Base-by-base conservation (phyloP, 169 alveolate genomes). In the Cryptosporidium baileyi region DNA sequence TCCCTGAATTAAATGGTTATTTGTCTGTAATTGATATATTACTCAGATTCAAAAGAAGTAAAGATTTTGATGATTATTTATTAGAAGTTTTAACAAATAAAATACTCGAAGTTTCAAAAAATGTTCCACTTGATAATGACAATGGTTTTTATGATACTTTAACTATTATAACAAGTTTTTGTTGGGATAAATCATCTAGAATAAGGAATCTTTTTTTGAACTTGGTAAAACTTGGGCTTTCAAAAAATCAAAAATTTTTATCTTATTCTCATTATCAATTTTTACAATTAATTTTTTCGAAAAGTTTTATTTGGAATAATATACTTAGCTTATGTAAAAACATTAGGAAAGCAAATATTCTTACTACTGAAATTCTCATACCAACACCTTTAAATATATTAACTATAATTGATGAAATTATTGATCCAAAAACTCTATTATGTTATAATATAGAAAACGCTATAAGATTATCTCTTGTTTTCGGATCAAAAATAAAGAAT, bases 21-120 rank as follows among this genome's bases (percentile, higher is more conserved):
- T 65, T 65, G n/a, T 65, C 81, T 45, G 32, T 62, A 15, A 32
- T 65, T 26, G 81, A 65, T 8, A 65, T 65, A 28, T 65, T 51
- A 13, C 63, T 65, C 8, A 1, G 45, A 28, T 45, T 45, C 28
- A 65, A 65, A 47, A 47, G 9, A n/a, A 11, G 19, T 4, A 47
- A 47, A 2, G 6, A 47, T 47, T n/a, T 47, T 47, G 59, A 47
- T 47, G 24, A 47, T 6, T 47, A 19, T 4, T 47, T 47, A 47
- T 4, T 47, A 47, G 19, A 9, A 1, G 9, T 4, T n/a, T 26
- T 47, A 26, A 9, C 19, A 3, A 1, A 47, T 26, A 47, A 47
- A 47, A 8, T 47, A n/a, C 15, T n/a, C 19, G 59, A 47, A n/a
- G 19, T 47, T 47, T 9, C 59, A n/a, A 47, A 9, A 47, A 9